Percentiles rank a stretch among this genome's conserved stretches.
These are phyloP conservation scores for Lumnitzera racemosa DNA, from an alignment of 345 rosid genomes.

Conservation along the genomic window DNA sequence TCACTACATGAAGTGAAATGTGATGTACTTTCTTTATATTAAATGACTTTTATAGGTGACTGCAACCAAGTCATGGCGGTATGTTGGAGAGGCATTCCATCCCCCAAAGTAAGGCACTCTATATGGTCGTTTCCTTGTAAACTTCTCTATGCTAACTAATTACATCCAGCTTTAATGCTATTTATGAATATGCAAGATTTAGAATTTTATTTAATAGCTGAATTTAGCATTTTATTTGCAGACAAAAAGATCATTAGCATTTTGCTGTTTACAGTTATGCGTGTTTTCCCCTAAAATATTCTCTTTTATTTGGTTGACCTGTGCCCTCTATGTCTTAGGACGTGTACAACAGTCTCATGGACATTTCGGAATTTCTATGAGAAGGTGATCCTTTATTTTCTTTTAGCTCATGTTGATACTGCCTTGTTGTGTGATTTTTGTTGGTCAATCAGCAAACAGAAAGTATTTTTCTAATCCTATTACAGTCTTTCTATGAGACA, in stretches of 20 bases:
- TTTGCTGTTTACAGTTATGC: neutral
- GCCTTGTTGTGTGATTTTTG: no score
- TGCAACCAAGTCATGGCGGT: conserved; percentile 68
- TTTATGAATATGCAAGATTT: no score
- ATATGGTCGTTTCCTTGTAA: neutral
- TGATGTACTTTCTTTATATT: conserved; percentile 12
- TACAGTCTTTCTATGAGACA: no score
- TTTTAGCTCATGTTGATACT: conserved; percentile 1
- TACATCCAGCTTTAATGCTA: no score
- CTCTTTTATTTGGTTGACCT: neutral
- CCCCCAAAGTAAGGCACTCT: conserved; percentile 71
- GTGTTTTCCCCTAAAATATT: neutral
- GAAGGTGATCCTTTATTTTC: conserved; percentile 42
- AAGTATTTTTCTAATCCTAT: no score
- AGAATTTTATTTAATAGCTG: no score
- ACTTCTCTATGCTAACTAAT: no score
- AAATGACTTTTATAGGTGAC: conserved; percentile 58
- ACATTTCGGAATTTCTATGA: conserved; percentile 87
- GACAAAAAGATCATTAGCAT: neutral
- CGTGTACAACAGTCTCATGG: conserved; percentile 91
- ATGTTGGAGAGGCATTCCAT: conserved; percentile 85
- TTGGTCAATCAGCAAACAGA: no score
- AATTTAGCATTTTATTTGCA: no score
- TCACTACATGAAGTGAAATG: neutral
- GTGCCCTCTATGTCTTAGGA: conserved; percentile 38